A percentile compares a stretch with the other conserved stretches of the same genome.
These are phyloP conservation scores for Triticum urartu DNA, from an alignment of 176 grass and related monocot species.

Conservation along the genomic window DNA sequence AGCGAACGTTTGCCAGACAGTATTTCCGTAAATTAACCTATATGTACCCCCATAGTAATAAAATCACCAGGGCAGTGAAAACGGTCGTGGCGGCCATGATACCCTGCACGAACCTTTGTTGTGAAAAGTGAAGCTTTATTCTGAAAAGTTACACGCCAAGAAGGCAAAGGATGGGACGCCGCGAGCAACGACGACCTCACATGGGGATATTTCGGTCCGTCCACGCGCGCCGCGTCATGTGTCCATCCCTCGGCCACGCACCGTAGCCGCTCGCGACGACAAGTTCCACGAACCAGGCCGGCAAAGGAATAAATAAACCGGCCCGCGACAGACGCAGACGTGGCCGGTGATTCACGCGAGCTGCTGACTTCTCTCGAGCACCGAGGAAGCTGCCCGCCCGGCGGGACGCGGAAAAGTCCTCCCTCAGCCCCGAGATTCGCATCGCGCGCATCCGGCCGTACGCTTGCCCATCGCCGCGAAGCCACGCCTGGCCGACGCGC, in stretches of 20 bases:
- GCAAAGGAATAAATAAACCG: not conserved
- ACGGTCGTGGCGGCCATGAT: too few species aligned
- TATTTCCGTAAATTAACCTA: too few species aligned
- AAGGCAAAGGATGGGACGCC: too few species aligned
- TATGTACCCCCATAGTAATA: too few species aligned
- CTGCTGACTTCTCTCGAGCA: not conserved
- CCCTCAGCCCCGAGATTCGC: too few species aligned
- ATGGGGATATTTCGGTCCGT: not conserved
- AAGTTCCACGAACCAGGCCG: not conserved
- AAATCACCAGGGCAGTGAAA: too few species aligned
- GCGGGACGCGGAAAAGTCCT: not conserved
- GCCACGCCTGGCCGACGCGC: conserved; percentile 7
- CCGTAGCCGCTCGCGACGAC: not conserved
- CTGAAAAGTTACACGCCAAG: too few species aligned
- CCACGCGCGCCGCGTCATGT: not conserved
- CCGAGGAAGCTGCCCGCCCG: not conserved
- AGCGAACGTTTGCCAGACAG: too few species aligned
- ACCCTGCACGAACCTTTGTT: too few species aligned
- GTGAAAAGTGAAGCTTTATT: too few species aligned
- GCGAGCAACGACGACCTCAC: too few species aligned
- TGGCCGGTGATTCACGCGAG: conserved; percentile 6
- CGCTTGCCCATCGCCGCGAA: not conserved
- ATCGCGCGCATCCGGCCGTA: not conserved
- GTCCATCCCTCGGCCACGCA: not conserved
- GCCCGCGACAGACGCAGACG: not conserved